These are phyloP conservation scores for Xylaria cubensis DNA, from an alignment of 495 filamentous ascomycete genomes.

Conservation along the genomic window DNA sequence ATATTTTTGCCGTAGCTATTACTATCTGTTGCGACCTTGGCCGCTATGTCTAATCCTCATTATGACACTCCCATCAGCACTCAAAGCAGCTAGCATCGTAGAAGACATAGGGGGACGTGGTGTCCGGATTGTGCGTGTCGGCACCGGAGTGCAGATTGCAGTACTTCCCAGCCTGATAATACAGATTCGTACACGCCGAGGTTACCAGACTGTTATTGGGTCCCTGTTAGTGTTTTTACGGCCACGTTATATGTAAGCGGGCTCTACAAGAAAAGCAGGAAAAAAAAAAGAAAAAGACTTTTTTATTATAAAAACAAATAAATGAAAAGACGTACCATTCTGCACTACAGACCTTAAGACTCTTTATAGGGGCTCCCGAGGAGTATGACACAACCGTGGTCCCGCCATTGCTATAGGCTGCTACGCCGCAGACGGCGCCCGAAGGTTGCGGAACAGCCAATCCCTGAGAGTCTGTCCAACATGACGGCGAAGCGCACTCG, in stretches of 20 bases:
- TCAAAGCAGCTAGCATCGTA: constrained; percentile 13
- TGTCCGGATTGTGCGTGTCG: not conserved
- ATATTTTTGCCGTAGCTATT: too few species aligned
- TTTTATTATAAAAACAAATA: too few species aligned
- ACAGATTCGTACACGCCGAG: constrained; percentile 4
- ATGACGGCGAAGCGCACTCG: not conserved
- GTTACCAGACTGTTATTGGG: not conserved
- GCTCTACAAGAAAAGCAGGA: not conserved
- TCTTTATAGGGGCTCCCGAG: not conserved
- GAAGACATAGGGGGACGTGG: not conserved
- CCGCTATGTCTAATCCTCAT: too few species aligned
- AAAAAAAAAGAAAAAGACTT: not conserved
- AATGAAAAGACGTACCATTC: not conserved
- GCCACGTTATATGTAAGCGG: not conserved
- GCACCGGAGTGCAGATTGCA: constrained; percentile 8
- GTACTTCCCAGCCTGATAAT: not conserved
- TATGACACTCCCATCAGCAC: constrained; percentile 5
- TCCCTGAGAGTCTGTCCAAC: not conserved
- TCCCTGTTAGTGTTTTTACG: not conserved
- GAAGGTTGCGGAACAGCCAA: constrained; percentile 3
- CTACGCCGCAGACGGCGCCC: not conserved
- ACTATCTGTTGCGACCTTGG: too few species aligned
- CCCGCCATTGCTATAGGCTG: constrained; percentile 4
- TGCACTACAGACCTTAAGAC: not conserved
- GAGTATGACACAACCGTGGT: not conserved